Evolutionary conservation across 202 grass and related monocot species (phyloP), one percentile per base, ranked within the genome.

Genomic region (Eragrostis tef): DNA sequence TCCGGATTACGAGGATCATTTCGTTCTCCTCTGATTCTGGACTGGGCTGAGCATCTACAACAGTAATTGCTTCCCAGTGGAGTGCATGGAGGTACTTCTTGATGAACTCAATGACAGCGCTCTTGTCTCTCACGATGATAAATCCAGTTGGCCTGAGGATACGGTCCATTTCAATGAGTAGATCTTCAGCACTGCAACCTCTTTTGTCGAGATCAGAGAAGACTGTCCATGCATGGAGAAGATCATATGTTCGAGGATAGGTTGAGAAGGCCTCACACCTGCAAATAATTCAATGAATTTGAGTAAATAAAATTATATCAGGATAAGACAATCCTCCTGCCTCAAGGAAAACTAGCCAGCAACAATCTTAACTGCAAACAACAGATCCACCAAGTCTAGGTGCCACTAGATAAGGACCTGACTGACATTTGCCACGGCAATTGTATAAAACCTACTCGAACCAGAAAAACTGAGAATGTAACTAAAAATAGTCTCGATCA

Each of bases 241-340:
- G 96, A 85, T 99, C 96, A 67, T 99, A 99, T 4, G 96, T 99
- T 85, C 90, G 93, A 63, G 96, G 96, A 83, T 99, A 99, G 63
- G 96, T 99, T 11, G 96, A 99, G 83, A 90, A 99, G 57, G 96
- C 90, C 75, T 99, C 90, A 50, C 96, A 99, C 96, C 93, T 99
- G 81, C 79, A 54, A 81, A 83, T 7, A 74, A 2, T 73, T 53
- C 54, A 44, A 74, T 86, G n/a, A 10, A 67, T 53, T 78, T 73
- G 14, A 74, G 36, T 83, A 79, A 26, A 68, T 83, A 79, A 26
- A 68, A 63, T 36, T 41, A 29, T 69, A 20, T 21, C 24, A 34
- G 36, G 7, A 34, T 7, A 57, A 20, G 25, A 16, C 42, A 19
- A n/a, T 21, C 11, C 60, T 49, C 67, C 53, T 16, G 25, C 64